Conservation (phyloP, 2,329 filamentous ascomycete species). For the Epichloe festucae region DNA sequence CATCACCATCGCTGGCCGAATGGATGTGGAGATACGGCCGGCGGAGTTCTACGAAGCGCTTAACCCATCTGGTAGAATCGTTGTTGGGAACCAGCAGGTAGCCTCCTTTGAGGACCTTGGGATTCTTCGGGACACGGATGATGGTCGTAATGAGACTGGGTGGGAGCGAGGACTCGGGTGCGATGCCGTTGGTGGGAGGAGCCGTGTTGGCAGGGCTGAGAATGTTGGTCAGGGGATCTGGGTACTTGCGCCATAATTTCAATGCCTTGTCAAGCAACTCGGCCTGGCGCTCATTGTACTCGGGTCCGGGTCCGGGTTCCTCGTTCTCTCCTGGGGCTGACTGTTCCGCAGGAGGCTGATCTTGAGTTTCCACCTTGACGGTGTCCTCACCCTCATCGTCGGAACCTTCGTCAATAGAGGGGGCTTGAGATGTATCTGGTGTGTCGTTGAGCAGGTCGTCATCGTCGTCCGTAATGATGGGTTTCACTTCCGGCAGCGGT, state of each 20-base stretch:
- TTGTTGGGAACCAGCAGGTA: constrained; percentile 78
- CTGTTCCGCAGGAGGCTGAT: constrained; percentile 9
- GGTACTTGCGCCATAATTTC: constrained; percentile 50
- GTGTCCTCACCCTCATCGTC: constrained; percentile 12
- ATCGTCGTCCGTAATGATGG: constrained; percentile 39
- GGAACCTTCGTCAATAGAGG: constrained; percentile 19
- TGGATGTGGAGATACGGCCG: constrained; percentile 88
- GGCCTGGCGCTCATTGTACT: constrained; percentile 34
- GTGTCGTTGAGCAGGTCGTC: constrained; percentile 46
- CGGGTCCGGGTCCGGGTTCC: constrained; percentile 8
- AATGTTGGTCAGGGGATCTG: constrained; percentile 41
- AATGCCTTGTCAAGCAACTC: constrained; percentile 42
- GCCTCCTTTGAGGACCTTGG: constrained; percentile 69
- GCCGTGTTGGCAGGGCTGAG: constrained; percentile 50
- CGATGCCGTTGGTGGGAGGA: constrained; percentile 52
- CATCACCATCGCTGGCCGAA: constrained; percentile 72
- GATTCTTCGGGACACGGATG: constrained; percentile 67
- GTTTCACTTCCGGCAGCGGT: constrained; percentile 21
- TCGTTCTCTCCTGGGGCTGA: constrained; percentile 7
- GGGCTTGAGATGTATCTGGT: constrained; percentile 37
- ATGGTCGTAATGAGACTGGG: constrained; percentile 65
- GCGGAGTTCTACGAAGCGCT: constrained; percentile 84
- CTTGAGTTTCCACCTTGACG: constrained; percentile 9
- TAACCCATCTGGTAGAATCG: constrained; percentile 73
- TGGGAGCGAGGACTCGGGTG: constrained; percentile 31